Percentiles rank a stretch among this genome's conserved stretches.
Conservation (phyloP, 1,139 yeast genomes). For the Debaryomyces psychrophilus region DNA sequence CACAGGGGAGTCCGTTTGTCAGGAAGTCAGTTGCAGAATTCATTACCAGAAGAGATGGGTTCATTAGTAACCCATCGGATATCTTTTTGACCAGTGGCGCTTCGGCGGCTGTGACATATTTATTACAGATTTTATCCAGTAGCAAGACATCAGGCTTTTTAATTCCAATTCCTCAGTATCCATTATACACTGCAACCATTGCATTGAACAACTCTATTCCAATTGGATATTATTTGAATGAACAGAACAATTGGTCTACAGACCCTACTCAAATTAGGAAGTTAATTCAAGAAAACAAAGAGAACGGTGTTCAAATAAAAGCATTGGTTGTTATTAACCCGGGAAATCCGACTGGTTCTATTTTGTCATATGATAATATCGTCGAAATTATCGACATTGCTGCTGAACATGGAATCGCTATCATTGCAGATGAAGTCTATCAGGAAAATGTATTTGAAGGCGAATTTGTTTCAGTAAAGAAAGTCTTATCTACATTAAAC, state of each 20-base stretch:
- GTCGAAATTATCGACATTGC: conserved; percentile 74
- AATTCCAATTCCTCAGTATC: conserved; percentile 97
- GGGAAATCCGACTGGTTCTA: conserved; percentile 96
- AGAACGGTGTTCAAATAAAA: conserved; percentile 64
- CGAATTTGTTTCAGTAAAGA: conserved; percentile 65
- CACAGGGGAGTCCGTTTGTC: conserved; percentile 78
- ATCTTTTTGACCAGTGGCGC: conserved; percentile 93
- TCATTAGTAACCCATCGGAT: conserved; percentile 61
- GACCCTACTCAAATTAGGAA: conserved; percentile 66
- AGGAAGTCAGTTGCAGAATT: conserved; percentile 81
- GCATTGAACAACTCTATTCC: conserved; percentile 81
- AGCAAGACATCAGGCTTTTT: conserved; percentile 78
- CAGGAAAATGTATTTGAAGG: conserved; percentile 86
- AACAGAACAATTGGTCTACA: conserved; percentile 80
- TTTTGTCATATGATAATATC: conserved; percentile 66
- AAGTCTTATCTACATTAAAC: conserved; percentile 66
- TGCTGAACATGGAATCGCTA: conserved; percentile 78
- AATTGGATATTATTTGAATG: conserved; percentile 86
- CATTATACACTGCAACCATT: conserved; percentile 90
- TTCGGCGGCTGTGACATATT: conserved; percentile 80
- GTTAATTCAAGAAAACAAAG: conserved; percentile 54
- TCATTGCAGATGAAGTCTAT: conserved; percentile 98
- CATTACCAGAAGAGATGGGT: conserved; percentile 63
- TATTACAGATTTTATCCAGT: conserved; percentile 69
- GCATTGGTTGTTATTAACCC: conserved; percentile 94